Evolutionary conservation across 2,329 filamentous ascomycete genomes (phyloP).

Genomic region (Escovopsis weberi): DNA sequence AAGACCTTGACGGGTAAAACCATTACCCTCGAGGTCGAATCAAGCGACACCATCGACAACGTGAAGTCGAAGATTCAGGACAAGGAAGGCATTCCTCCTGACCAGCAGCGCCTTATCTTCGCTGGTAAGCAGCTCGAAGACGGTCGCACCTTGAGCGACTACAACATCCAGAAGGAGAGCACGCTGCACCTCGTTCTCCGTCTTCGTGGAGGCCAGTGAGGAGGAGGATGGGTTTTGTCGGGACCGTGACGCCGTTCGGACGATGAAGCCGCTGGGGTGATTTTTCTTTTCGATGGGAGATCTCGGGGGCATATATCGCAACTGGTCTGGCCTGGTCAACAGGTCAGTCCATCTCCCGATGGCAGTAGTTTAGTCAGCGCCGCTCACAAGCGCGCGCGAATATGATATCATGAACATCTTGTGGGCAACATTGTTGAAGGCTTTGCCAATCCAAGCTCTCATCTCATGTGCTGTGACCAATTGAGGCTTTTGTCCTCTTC

Average conservation of each 20-base stretch:
- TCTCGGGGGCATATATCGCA: too few species aligned
- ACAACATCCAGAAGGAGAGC: slow-evolving; percentile 99
- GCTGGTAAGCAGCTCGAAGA: slow-evolving; percentile 55
- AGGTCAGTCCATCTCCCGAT: too few species aligned
- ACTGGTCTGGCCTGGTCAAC: too few species aligned
- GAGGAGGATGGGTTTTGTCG: slow-evolving; percentile 14
- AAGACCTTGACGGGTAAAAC: slow-evolving; percentile 97
- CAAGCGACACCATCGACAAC: slow-evolving; percentile 99
- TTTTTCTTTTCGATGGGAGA: too few species aligned
- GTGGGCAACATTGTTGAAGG: too few species aligned
- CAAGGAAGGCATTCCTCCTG: slow-evolving; percentile 98
- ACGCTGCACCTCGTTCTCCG: slow-evolving; percentile 96
- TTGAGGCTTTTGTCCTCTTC: too few species aligned
- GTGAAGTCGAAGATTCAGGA: slow-evolving; percentile 98
- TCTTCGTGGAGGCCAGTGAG: slow-evolving; percentile 68
- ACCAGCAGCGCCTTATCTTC: slow-evolving; percentile 89
- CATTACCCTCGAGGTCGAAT: slow-evolving; percentile 99
- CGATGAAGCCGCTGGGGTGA: too few species aligned
- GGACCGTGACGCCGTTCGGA: slow-evolving; percentile 26
- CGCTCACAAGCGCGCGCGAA: too few species aligned
- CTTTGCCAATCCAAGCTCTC: too few species aligned
- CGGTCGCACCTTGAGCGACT: slow-evolving; percentile 95
- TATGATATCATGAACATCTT: too few species aligned
- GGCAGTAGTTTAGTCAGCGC: too few species aligned
- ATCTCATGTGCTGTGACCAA: too few species aligned